A percentile compares a stretch with the other conserved stretches of the same genome.
Evolutionary conservation across 306 rosid species (phyloP).

Genomic region (Prunus mongolica): DNA sequence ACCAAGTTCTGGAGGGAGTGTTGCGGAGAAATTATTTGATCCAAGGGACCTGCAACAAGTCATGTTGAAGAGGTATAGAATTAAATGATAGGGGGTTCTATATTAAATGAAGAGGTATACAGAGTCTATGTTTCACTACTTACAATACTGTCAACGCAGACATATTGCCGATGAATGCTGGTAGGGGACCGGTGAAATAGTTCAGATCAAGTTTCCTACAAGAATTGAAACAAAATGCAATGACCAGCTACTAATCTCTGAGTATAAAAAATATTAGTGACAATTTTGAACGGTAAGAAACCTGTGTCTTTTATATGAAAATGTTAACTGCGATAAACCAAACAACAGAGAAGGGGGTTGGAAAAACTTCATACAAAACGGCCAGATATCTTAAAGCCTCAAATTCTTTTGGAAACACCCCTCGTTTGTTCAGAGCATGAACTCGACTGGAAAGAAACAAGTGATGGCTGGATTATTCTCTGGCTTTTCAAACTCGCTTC

Average conservation of each 20-base stretch:
- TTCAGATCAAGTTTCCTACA: slow-evolving; percentile 25
- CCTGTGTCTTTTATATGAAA: too few species aligned
- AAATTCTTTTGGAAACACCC: slow-evolving; percentile 15
- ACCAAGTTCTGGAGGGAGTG: slow-evolving; percentile 28
- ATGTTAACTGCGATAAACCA: neutral
- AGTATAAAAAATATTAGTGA: neutral
- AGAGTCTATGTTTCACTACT: neutral
- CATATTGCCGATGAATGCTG: slow-evolving; percentile 19
- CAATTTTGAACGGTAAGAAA: neutral
- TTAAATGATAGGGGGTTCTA: neutral
- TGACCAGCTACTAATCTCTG: neutral
- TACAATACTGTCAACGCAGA: neutral
- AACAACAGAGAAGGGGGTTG: neutral
- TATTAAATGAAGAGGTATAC: too few species aligned
- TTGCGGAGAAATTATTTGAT: slow-evolving; percentile 23
- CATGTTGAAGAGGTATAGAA: neutral
- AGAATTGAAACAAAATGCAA: neutral
- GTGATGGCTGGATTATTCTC: neutral
- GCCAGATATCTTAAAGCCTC: slow-evolving; percentile 12
- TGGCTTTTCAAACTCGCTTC: neutral
- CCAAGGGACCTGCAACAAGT: slow-evolving; percentile 15
- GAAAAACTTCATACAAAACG: slow-evolving; percentile 9
- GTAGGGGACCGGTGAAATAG: slow-evolving; percentile 22
- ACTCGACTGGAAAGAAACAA: slow-evolving; percentile 22
- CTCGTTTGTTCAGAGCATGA: neutral